Percentiles rank a stretch among this genome's conserved stretches.
These are phyloP conservation scores for Kwoniella europaea DNA, from an alignment of 768 basidiomycete genomes.

Conservation along the genomic window DNA sequence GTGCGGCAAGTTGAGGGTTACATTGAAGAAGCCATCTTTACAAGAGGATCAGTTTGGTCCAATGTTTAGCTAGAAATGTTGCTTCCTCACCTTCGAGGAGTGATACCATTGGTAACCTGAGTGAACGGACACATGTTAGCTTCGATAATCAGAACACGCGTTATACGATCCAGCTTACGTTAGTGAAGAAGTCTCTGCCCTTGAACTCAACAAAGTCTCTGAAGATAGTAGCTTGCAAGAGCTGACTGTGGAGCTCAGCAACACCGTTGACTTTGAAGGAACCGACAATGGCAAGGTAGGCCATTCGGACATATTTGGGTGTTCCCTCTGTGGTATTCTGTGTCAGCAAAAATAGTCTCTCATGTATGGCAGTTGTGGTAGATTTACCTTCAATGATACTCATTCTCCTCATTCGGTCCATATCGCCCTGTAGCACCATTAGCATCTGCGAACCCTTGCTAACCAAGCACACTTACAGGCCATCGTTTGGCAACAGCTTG, in stretches of 20 bases:
- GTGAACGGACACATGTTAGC: constrained; percentile 61
- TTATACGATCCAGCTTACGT: constrained; percentile 18
- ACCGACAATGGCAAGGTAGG: constrained; percentile 83
- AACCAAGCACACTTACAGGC: constrained; percentile 62
- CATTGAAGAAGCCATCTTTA: constrained; percentile 64
- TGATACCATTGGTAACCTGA: constrained; percentile 93
- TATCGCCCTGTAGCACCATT: constrained; percentile 62
- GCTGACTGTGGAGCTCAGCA: constrained; percentile 90
- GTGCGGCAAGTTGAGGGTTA: constrained; percentile 82
- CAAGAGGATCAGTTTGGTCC: background rate
- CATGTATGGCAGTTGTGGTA: background rate
- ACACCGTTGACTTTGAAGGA: constrained; percentile 74
- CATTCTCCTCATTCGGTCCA: constrained; percentile 80
- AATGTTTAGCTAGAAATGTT: constrained; percentile 42
- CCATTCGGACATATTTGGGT: constrained; percentile 73
- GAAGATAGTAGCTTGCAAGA: constrained; percentile 70
- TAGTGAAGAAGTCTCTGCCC: constrained; percentile 70
- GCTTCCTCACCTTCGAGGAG: constrained; percentile 78
- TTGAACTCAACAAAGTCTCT: constrained; percentile 89
- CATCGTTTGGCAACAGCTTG: constrained; percentile 84
- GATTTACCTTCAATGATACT: constrained; percentile 81
- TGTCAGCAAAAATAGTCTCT: background rate
- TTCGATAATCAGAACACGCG: constrained; percentile 50
- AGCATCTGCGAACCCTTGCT: background rate
- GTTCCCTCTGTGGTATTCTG: constrained; percentile 65